Evolutionary conservation across 129 eudicot species (phyloP).

Genomic region (Heracleum sosnowskyi): DNA sequence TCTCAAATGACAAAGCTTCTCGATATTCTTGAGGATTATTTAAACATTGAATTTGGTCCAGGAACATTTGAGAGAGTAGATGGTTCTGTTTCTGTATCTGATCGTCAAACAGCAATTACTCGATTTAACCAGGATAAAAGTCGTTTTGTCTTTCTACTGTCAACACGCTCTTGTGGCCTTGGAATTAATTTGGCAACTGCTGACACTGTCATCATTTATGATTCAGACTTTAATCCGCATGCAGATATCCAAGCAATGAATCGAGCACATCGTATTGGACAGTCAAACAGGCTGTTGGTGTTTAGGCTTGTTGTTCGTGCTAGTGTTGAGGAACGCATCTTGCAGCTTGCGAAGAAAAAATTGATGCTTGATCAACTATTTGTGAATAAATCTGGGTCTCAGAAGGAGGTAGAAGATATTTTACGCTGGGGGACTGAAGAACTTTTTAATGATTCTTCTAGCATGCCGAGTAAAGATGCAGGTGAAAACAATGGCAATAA

Average conservation of each 20-base stretch:
- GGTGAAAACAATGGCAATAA: conserved; percentile 34
- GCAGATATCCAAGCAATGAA: conserved; percentile 99
- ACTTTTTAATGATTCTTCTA: conserved; percentile 56
- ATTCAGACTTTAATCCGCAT: conserved; percentile 95
- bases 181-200: conserved; percentile 97
- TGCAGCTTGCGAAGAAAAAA: conserved; percentile 93
- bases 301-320: conserved; percentile 97
- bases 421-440: conserved; percentile 96
- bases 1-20: conserved; percentile 97
- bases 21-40: conserved; percentile 93
- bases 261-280: conserved; percentile 97
- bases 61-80: conserved; percentile 93
- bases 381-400: conserved; percentile 83
- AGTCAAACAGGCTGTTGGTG: conserved; percentile 77
- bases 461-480: conserved; percentile 37
- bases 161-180: conserved; percentile 96
- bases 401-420: conserved; percentile 90
- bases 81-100: conserved; percentile 91
- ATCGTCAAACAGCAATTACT: conserved; percentile 81
- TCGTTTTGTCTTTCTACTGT: conserved; percentile 75
- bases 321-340: conserved; percentile 92
- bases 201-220: conserved; percentile 89
- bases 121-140: conserved; percentile 87
- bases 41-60: conserved; percentile 75
- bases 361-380: conserved; percentile 98